Conservation (phyloP, 2,329 filamentous ascomycete species). For the Exophiala sideris region DNA sequence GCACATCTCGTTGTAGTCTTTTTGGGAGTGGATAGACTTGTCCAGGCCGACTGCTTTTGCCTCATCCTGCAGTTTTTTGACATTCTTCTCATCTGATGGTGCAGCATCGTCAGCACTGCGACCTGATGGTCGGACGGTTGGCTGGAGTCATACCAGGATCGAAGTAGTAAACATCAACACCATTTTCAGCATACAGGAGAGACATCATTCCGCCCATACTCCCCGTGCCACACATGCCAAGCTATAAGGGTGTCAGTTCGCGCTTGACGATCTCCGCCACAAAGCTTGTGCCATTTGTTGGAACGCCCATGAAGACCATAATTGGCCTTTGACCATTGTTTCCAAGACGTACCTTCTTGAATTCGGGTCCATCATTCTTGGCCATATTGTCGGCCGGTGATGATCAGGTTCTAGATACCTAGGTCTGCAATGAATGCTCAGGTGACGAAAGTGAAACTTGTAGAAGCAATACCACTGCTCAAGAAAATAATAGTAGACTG, state of each 20-base stretch:
- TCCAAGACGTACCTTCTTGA: constrained; percentile 11
- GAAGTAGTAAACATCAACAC: constrained; percentile 52
- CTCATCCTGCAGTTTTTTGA: constrained; percentile 43
- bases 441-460: neutral
- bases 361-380: constrained; percentile 6
- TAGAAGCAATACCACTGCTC: neutral
- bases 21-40: constrained; percentile 33
- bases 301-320: neutral
- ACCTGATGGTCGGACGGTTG: neutral
- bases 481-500: neutral
- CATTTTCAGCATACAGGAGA: constrained; percentile 57
- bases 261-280: neutral
- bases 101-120: neutral
- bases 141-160: constrained; percentile 42
- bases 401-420: neutral
- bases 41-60: constrained; percentile 32
- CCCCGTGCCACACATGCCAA: constrained; percentile 45
- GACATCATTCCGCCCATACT: constrained; percentile 61
- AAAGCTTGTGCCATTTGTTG: neutral
- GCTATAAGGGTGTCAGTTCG: constrained; percentile 4
- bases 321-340: neutral
- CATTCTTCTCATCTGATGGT: constrained; percentile 39
- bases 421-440: too few relatives aligned
- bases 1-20: constrained; percentile 51
- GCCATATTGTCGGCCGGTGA: constrained; percentile 2